phyloP scores from a whole-genome alignment of 108 stramenopile species.

The Cyclotella distinguenda region DNA sequence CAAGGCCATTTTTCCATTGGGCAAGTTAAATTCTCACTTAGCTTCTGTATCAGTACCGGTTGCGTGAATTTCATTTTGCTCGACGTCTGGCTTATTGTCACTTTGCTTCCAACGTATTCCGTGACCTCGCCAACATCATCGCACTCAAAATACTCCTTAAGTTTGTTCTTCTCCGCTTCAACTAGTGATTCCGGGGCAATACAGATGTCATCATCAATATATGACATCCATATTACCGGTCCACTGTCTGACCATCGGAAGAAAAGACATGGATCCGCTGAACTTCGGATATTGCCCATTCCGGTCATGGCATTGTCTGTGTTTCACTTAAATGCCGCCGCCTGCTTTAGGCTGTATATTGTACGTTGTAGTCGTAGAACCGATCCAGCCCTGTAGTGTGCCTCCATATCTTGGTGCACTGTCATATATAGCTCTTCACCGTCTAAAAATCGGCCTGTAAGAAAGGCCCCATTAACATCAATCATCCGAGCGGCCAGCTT shows the following conservation, averaged over 20 bases:
- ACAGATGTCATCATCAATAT: constrained; percentile 44
- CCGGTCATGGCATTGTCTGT: background rate
- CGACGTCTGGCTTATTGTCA: constrained; percentile 3
- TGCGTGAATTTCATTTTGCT: constrained; percentile 35
- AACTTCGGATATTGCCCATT: constrained; percentile 14
- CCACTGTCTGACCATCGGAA: constrained; percentile 22
- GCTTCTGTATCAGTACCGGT: constrained; percentile 49
- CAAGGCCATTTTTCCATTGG: background rate
- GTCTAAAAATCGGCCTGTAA: constrained; percentile 20
- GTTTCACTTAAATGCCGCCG: constrained; percentile 22
- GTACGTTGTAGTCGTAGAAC: constrained; percentile 16
- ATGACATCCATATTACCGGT: constrained; percentile 29
- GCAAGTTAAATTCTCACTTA: constrained; percentile 31
- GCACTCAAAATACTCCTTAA: constrained; percentile 29
- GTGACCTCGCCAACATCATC: constrained; percentile 29
- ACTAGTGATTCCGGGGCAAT: constrained; percentile 19
- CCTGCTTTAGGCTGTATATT: constrained; percentile 46
- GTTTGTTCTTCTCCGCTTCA: background rate
- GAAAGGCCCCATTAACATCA: too few species aligned
- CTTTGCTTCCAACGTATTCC: constrained; percentile 52
- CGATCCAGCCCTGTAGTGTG: constrained; percentile 15
- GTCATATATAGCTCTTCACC: constrained; percentile 15
- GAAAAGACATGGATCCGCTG: constrained; percentile 45
- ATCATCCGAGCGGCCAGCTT: constrained; percentile 30
- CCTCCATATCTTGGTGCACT: constrained; percentile 39